Base-by-base conservation (phyloP, 2,329 filamentous ascomycete genomes). In the Anisogramma anomala region DNA sequence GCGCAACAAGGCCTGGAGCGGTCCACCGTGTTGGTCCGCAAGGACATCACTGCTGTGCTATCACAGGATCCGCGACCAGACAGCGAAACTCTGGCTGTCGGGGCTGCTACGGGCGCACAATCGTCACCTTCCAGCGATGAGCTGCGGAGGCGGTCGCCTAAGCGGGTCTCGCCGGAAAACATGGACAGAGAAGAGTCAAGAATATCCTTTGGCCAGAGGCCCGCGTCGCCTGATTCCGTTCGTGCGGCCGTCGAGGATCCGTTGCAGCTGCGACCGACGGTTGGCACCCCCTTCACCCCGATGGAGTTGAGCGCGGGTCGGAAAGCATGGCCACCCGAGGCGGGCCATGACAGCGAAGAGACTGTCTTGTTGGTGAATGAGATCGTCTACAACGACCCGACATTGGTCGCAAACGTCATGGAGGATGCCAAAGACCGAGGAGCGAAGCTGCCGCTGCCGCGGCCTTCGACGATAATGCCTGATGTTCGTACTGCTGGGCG, bases 321-420 rank as follows among this genome's bases (percentile, higher is more conserved):
- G 13, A 41, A 56, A 3, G 45, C 50, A 11, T 50, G 55, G 20
- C 37, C 22, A 20, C 61, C 61, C 10, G 48, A 50, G 6, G 17
- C 46, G 3, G 42, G 36, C 33, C 43, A 42, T 36, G 51, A 50
- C 40, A 62, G 57, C 39, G 57, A 67, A 18, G 64, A 68, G 43
- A 74, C 67, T 3, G 64, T 75, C 33, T 68, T 77, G 65, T 67
- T 74, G 40, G 55, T 77, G 36, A 76, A 74, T 44, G 63, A 69
- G 36, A 72, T 75, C 41, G 62, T 71, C 26, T 75, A 74, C 47
- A 61, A 75, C 40, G 61, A 77, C 42, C 70, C 72, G 1, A 56
- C 52, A 20, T 55, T 59, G 1, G 69, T 77, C 2, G 59, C 66
- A 38, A 63, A 60, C 18, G 71, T 75, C 44, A 64, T 74, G 26